Percentiles rank a stretch among this genome's conserved stretches.
Evolutionary conservation across 73 alveolate genomes (phyloP).

Genomic region (Tetrahymena thermophila): DNA sequence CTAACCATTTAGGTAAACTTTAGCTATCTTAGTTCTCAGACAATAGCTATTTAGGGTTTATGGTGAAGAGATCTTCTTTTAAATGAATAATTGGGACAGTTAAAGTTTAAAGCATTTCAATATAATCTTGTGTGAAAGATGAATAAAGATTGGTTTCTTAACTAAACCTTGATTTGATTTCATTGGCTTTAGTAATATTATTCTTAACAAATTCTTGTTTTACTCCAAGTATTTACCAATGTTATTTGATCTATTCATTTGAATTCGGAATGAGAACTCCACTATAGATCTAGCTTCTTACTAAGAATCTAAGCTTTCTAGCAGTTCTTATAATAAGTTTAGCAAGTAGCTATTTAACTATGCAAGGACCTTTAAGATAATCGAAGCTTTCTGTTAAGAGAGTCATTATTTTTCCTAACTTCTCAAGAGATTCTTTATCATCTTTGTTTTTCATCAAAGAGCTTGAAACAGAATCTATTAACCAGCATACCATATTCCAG

Average conservation of each 20-base stretch:
- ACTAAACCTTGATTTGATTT: not conserved
- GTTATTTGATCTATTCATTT: not conserved
- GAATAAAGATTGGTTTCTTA: not conserved
- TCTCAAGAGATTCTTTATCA: not conserved
- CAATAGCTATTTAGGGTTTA: not conserved
- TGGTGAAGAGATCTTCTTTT: not conserved
- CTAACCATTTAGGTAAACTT: not conserved
- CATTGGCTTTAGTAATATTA: not conserved
- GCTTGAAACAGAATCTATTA: constrained; percentile 34
- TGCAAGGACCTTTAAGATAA: not conserved
- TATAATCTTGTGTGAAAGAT: not conserved
- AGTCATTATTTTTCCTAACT: not conserved
- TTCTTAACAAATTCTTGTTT: not conserved
- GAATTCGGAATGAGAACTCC: not conserved
- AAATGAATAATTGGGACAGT: not conserved
- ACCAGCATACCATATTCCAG: constrained; percentile 56
- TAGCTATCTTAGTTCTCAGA: not conserved
- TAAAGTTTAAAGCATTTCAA: not conserved
- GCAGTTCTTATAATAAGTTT: constrained; percentile 33
- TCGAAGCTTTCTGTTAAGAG: not conserved
- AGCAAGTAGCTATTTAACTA: not conserved
- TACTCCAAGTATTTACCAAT: constrained; percentile 14
- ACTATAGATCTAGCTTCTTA: not conserved
- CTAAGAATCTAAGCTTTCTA: constrained; percentile 1
- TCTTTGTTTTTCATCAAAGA: constrained; percentile 3